A percentile compares a stretch with the other conserved stretches of the same genome.
These are phyloP conservation scores for Trichoderma parareesei DNA, from an alignment of 495 filamentous ascomycete species.

Conservation along the genomic window DNA sequence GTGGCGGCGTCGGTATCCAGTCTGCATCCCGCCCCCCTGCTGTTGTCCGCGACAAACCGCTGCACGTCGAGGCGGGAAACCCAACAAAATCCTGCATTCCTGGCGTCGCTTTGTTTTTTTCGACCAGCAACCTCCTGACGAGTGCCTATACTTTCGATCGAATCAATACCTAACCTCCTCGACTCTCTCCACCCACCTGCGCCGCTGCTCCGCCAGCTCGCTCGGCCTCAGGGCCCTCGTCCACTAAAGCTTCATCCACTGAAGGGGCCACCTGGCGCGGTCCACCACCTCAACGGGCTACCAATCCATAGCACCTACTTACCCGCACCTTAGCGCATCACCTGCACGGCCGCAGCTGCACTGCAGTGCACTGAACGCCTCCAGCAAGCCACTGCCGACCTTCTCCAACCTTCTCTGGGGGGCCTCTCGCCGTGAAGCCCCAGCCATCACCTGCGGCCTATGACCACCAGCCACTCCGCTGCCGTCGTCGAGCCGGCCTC, in stretches of 20 bases:
- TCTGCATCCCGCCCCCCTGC: not conserved
- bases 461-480: slow-evolving; percentile 9
- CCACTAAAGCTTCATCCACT: not conserved
- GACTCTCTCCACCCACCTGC: not conserved
- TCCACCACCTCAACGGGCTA: not conserved
- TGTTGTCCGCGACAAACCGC: not conserved
- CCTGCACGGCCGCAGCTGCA: not conserved
- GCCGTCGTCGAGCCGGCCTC: not conserved
- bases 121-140: too few relatives aligned
- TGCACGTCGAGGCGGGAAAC: too few relatives aligned
- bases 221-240: not conserved
- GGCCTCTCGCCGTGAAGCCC: not conserved
- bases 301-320: too few relatives aligned
- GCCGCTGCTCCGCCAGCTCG: slow-evolving; percentile 4
- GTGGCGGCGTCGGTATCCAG: slow-evolving; percentile 6
- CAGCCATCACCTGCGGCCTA: slow-evolving; percentile 2
- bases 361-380: not conserved
- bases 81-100: too few relatives aligned
- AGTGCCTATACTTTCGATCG: too few relatives aligned
- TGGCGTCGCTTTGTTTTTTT: too few relatives aligned
- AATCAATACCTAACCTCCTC: not conserved
- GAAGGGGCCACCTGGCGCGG: not conserved
- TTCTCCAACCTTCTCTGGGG: not conserved
- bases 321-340: not conserved
- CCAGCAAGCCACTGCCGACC: too few relatives aligned